Evolutionary conservation across 768 basidiomycete genomes (phyloP), one percentile per base, ranked within the genome.

Genomic region (Leccinum disarticulatum): DNA sequence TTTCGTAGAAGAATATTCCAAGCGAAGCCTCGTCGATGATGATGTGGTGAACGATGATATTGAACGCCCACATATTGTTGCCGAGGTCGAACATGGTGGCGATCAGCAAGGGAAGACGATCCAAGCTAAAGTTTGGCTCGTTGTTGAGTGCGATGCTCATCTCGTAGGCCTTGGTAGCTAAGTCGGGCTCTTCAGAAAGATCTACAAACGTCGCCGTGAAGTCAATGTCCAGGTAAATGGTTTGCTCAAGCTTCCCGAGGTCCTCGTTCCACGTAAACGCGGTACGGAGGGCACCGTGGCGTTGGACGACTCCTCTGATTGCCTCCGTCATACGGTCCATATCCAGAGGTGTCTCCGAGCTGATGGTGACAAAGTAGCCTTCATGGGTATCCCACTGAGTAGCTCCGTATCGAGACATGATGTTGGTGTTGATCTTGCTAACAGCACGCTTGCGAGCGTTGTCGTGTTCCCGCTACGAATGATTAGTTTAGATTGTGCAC

Each of bases 371-470:
- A 7, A 68, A 65, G 57, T 62, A 65, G 30, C 71, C 68, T 51
- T 72, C 71, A 17, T 72, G 71, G 5, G 71, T 71, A 43, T 71
- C 71, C 69, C 71, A 73, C 13, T 72, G 71, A 25, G 71, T 73
- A 22, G 72, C 71, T n/a, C 71, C 69, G 19, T 69, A 69, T 43
- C 72, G 72, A 48, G 69, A 68, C 72, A n/a, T n/a, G n/a, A 73
- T 73, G 30, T 53, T 70, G 31, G 66, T 58, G 15, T 71, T 67
- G n/a, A 73, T 71, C 55, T 70, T 69, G 52, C 61, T 71, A 19
- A 66, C 64, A 11, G 64, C 48, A 27, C 72, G 70, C 54, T 66
- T 71, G 43, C 70, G 66, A 50, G 69, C 64, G 51, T 73, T 73
- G 50, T 73, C 70, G 25, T 48, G 66, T 30, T 73, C 71, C 22